Conservation (phyloP, 2,329 filamentous ascomycete species). For the Alternaria consortialis region DNA sequence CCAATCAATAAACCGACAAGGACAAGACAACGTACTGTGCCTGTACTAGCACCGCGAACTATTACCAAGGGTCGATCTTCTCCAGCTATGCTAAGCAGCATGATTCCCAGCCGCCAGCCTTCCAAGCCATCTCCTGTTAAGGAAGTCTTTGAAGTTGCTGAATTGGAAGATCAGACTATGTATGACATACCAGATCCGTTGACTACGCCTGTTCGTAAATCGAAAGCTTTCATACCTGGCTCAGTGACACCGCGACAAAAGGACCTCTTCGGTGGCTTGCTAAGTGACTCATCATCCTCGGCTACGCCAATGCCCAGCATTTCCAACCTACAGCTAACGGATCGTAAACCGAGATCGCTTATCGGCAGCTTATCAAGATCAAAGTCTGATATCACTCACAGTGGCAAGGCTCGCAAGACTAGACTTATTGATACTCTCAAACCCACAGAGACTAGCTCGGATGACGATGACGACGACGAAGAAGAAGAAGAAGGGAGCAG, state of each 20-base stretch:
- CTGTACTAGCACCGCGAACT: constrained; percentile 21
- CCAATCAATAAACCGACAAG: constrained; percentile 38
- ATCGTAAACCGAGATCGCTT: constrained; percentile 31
- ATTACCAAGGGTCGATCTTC: constrained; percentile 45
- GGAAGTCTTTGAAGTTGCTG: constrained; percentile 22
- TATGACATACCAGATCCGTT: constrained; percentile 43
- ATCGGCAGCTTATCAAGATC: constrained; percentile 40
- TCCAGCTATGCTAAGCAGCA: constrained; percentile 42
- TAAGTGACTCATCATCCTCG: constrained; percentile 39
- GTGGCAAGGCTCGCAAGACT: constrained; percentile 34
- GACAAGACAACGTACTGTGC: constrained; percentile 37
- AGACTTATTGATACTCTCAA: constrained; percentile 47
- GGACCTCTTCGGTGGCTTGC: constrained; percentile 44
- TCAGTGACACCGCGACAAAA: constrained; percentile 51
- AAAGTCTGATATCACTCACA: constrained; percentile 44
- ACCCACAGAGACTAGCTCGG: constrained; percentile 34
- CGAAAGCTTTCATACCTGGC: constrained; percentile 27
- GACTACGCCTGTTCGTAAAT: constrained; percentile 29
- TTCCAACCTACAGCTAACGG: constrained; percentile 41
- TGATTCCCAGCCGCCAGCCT: constrained; percentile 39
- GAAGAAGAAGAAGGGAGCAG: constrained; percentile 13
- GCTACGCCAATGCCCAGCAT: constrained; percentile 46
- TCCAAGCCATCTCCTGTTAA: constrained; percentile 25
- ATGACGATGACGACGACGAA: constrained; percentile 36
- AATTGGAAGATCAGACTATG: constrained; percentile 46